A percentile compares a stretch with the other conserved stretches of the same genome.
These are phyloP conservation scores for Abrus pulchellus DNA, from an alignment of 306 rosid species.

Conservation along the genomic window DNA sequence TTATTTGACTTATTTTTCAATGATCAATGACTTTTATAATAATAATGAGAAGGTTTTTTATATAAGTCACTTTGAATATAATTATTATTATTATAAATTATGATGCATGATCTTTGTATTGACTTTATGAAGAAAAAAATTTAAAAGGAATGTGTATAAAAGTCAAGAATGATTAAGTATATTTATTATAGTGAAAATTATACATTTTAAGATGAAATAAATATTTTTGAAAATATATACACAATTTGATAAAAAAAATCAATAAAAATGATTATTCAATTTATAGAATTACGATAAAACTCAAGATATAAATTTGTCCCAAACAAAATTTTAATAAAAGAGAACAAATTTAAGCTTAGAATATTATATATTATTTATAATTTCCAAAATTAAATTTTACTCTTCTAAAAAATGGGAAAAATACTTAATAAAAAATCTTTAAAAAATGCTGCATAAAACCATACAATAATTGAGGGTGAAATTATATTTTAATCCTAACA, in stretches of 20 bases:
- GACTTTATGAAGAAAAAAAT: neutral
- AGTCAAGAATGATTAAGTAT: neutral
- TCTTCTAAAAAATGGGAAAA: neutral
- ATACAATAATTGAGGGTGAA: no score
- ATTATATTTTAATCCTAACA: no score
- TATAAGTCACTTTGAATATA: neutral
- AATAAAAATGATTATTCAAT: neutral
- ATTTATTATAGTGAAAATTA: neutral
- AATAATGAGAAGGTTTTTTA: neutral
- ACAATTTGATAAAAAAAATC: neutral
- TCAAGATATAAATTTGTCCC: neutral
- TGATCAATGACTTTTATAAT: neutral
- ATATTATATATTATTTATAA: neutral
- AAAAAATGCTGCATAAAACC: neutral
- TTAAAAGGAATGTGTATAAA: neutral
- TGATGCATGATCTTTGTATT: neutral
- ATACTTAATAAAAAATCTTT: neutral
- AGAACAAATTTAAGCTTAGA: neutral
- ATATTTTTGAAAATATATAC: neutral
- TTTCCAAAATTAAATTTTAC: neutral
- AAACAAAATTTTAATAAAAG: neutral
- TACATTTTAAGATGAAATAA: neutral
- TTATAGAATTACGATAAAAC: neutral
- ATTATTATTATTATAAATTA: neutral
- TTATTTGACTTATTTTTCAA: constrained; percentile 19